Evolutionary conservation across 75 land plant species (phyloP).

Genomic region (Pinus taeda): DNA sequence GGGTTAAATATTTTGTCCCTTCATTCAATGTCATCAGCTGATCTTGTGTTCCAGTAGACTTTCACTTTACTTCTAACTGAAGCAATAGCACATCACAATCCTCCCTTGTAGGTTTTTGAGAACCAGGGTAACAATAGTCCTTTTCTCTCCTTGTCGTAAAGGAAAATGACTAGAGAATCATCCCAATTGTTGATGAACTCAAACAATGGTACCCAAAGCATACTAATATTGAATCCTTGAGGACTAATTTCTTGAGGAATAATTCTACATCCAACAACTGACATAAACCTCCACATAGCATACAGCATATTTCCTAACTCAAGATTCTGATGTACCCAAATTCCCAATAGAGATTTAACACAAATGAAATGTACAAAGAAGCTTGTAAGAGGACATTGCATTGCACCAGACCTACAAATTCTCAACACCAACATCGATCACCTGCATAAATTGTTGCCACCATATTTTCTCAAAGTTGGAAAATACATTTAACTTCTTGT

Average conservation of each 20-base stretch:
- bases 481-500: slow-evolving; percentile 34
- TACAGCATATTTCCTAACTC: slow-evolving; percentile 88
- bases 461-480: slow-evolving; percentile 68
- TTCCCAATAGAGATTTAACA: slow-evolving; percentile 60
- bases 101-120: slow-evolving; percentile 32
- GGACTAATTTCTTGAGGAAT: slow-evolving; percentile 87
- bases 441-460: slow-evolving; percentile 60
- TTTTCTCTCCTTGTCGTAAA: slow-evolving; percentile 70
- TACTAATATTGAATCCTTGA: slow-evolving; percentile 50
- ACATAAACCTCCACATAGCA: slow-evolving; percentile 71
- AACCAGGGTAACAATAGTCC: slow-evolving; percentile 72
- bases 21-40: not conserved
- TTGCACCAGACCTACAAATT: slow-evolving; percentile 57
- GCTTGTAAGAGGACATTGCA: slow-evolving; percentile 51
- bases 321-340: slow-evolving; percentile 97
- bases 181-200: slow-evolving; percentile 57
- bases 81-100: slow-evolving; percentile 68
- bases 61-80: slow-evolving; percentile 49
- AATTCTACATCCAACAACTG: slow-evolving; percentile 71
- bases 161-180: slow-evolving; percentile 59
- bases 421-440: slow-evolving; percentile 14
- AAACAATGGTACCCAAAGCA: slow-evolving; percentile 87
- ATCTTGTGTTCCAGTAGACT: not conserved
- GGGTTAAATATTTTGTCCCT: not conserved
- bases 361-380: slow-evolving; percentile 62